Base-by-base conservation (phyloP, 352 stramenopile species). In the Halophytophthora batemanensis region DNA sequence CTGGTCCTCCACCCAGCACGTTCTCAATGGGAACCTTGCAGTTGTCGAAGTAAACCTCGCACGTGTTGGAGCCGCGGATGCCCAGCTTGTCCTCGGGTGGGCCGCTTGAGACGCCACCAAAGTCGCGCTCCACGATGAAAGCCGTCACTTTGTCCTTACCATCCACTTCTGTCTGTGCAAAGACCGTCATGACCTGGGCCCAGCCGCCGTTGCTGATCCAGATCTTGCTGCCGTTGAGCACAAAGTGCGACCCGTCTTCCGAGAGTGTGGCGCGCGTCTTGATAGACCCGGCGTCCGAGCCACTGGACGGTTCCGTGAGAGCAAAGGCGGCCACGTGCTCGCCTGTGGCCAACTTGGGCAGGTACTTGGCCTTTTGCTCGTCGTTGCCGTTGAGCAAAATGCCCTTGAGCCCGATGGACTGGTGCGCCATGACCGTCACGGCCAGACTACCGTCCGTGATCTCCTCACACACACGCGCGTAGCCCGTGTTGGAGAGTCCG, bases 171-270 rank as follows among this genome's bases (percentile, higher is more conserved):
- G 77, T 95, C 75, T 98, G 97, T 19, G 95, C 96, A 74, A 99
- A 98, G 11, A 99, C 92, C 15, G 98, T 93, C 82, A 98, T 98
- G 45, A 98, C 71, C 14, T 97, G 90, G n/a, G 96, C 95, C 74
- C 97, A 94, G 36, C 82, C 90, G 22, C 89, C 90, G 81, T 98
- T 99, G 45, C 89, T 98, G 66, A 98, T 99, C 96, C 96, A 99
- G 50, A 98, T 88, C 77, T 99, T 99, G 61, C 77, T 81, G 59
- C 91, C 91, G 70, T 97, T 98, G 8, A 98, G 59, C 47, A 97
- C 74, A 63, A 90, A 98, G 52, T 92, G 77, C 51, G 86, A 86
- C 60, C 95, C 85, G 33, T 98, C 91, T 33, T 96, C 87, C 42
- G 93, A 93, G 49, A 96, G 62, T 42, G 76, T 86, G 13, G 91